Evolutionary conservation across 108 stramenopile genomes (phyloP), one percentile per base, ranked within the genome.

Genomic region (Nitzschia inconspicua): DNA sequence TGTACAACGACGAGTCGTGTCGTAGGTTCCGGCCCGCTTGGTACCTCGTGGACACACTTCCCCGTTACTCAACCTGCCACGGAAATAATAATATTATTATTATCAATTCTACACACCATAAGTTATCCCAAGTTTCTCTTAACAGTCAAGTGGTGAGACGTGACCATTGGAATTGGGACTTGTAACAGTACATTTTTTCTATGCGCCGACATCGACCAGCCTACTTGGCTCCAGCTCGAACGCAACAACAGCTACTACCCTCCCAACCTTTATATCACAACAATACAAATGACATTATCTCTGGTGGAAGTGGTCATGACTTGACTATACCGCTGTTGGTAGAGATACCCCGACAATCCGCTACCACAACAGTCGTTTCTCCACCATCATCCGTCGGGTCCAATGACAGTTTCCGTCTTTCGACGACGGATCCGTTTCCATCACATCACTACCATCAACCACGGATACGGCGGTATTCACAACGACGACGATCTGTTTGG

Each of bases 191-290:
- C n/a, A n/a, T n/a, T n/a, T n/a, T n/a, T n/a, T n/a, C n/a, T n/a
- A n/a, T n/a, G n/a, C 72, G 72, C 41, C 40, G 72, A 29, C 72
- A 73, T 54, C 55, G 72, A 36, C 47, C 72, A 16, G 51, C 50
- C 22, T 73, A 73, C 28, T 43, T 73, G 43, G 72, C 72, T 50
- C 72, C 72, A 23, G 29, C 72, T 19, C 20, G 40, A 36, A 58
- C 47, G 24, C 59, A 52, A 18, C 47, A 19, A 41, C 16, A 25
- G 18, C 51, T 10, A 27, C 35, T 14, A 39, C 37, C 11, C 11
- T 14, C 11, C 11, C 37, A 39, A 39, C 37, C 11, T 39, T 14
- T 16, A 52, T 46, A 35, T 64, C 14, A 34, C 24, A 24, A 14
- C 13, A 16, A 32, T 44, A 31, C 29, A 8, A 11, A 11, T 8